These are phyloP conservation scores for Fusarium bulbicola DNA, from an alignment of 2,329 filamentous ascomycete genomes.

Conservation along the genomic window DNA sequence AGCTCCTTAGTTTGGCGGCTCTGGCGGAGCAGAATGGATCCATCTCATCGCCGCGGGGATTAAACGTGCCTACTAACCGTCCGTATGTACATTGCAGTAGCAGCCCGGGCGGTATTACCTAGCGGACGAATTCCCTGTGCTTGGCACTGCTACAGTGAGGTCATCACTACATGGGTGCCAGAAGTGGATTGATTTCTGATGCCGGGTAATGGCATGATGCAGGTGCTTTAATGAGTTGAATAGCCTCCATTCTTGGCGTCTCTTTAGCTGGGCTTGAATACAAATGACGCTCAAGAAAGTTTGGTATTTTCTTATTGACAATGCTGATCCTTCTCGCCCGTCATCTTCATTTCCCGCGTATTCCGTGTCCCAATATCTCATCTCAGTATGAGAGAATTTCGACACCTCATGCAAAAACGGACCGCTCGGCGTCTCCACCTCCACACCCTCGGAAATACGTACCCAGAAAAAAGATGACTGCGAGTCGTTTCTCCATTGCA, in stretches of 20 bases:
- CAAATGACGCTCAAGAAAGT: too few species aligned
- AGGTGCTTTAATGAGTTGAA: neutral
- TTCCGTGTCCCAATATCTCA: neutral
- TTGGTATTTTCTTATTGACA: too few species aligned
- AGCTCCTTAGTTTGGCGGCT: constrained; percentile 23
- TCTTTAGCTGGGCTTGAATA: neutral
- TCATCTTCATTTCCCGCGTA: neutral
- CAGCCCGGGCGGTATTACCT: neutral
- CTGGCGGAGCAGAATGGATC: constrained; percentile 2
- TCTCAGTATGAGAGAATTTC: constrained; percentile 41
- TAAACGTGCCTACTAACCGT: neutral
- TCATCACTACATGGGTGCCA: constrained; percentile 35
- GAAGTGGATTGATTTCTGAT: constrained; percentile 6
- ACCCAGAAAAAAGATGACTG: constrained; percentile 31
- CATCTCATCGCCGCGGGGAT: constrained; percentile 11
- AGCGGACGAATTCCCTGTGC: constrained; percentile 1
- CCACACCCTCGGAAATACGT: constrained; percentile 38
- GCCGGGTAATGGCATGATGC: neutral
- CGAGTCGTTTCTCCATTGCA: constrained; percentile 39
- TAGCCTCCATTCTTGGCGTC: neutral
- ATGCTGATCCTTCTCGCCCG: neutral
- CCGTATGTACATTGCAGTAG: neutral
- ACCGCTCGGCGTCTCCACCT: constrained; percentile 43
- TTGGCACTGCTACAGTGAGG: constrained; percentile 35
- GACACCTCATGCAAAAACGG: constrained; percentile 21